Evolutionary conservation across 2,329 filamentous ascomycete species (phyloP), one percentile per base, ranked within the genome.

Genomic region (Xenoacremonium recifei): DNA sequence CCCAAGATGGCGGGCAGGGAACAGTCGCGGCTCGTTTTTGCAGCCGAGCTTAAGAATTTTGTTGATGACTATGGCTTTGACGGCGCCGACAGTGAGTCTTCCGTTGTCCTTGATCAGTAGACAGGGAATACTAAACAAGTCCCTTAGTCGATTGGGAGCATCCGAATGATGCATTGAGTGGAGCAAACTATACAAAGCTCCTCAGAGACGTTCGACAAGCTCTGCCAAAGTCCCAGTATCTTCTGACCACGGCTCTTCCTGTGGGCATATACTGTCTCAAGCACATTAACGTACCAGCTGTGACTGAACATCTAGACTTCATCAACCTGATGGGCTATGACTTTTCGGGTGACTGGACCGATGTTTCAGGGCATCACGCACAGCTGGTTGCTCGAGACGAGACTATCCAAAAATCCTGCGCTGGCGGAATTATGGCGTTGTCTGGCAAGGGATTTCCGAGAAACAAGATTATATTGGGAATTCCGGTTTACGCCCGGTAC

Each of bases 251-350:
- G 2, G 82, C 82, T 7, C 72, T 87, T 2, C 80, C 82, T 2
- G 77, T 76, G 1, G 80, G 79, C 2, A 70, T 80, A 54, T 85
- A 80, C 71, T 78, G 76, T 12, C 68, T 86, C 16, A 70, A 69
- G 47, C 69, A 84, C 55, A 80, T 86, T 55, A 71, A 84, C 48
- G 65, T 85, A 4, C 51, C 54, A 3, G 65, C 70, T 10, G 75
- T 77, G 2, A 68, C 74, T 2, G 51, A 67, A 4, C 65, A 78
- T 27, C 69, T 86, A 34, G 80, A 86, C 58, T 69, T 77, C 53
- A 65, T 86, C 47, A 85, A 86, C 54, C 68, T 87, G 33, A 87
- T 87, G 84, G 72, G 76, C 11, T 87, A 87, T 57, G 83, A 87
- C 59, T 85, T 85, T 51, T 72, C 75, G 0, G 83, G 83, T 0